Evolutionary conservation across 2,329 filamentous ascomycete species (phyloP).

Genomic region (Botryosphaeria dothidea): DNA sequence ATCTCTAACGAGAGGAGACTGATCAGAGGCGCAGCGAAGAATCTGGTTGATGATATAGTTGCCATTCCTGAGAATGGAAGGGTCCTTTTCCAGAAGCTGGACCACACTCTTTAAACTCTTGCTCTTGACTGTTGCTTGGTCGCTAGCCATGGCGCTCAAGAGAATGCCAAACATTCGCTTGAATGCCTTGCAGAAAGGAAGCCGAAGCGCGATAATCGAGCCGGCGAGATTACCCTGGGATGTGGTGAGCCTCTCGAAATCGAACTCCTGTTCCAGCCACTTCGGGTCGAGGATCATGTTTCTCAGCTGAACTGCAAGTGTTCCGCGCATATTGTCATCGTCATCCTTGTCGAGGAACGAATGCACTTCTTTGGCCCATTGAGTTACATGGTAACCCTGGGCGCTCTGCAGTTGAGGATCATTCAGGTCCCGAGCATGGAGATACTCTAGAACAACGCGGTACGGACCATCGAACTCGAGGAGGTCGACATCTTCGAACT

Average conservation of each 20-base stretch:
- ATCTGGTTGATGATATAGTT: conserved; percentile 76
- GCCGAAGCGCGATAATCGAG: conserved; percentile 73
- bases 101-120: conserved; percentile 90
- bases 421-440: conserved; percentile 65
- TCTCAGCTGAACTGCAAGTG: conserved; percentile 65
- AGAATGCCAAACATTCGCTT: conserved; percentile 78
- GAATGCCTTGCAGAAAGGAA: conserved; percentile 83
- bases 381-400: conserved; percentile 72
- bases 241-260: conserved; percentile 66
- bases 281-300: conserved; percentile 74
- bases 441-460: conserved; percentile 74
- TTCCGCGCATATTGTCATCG: conserved; percentile 31
- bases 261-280: conserved; percentile 65
- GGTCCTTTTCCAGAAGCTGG: conserved; percentile 88
- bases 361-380: conserved; percentile 64
- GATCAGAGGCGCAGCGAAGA: conserved; percentile 73
- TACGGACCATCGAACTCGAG: conserved; percentile 70
- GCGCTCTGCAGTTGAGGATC: conserved; percentile 79
- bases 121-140: conserved; percentile 88
- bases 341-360: conserved; percentile 43
- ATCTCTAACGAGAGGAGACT: conserved; percentile 86
- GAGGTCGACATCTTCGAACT: conserved; percentile 54
- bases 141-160: conserved; percentile 80
- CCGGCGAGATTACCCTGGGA: conserved; percentile 79
- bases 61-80: conserved; percentile 80